Evolutionary conservation across 2,329 filamentous ascomycete species (phyloP).

Genomic region (Remersonia thermophila): DNA sequence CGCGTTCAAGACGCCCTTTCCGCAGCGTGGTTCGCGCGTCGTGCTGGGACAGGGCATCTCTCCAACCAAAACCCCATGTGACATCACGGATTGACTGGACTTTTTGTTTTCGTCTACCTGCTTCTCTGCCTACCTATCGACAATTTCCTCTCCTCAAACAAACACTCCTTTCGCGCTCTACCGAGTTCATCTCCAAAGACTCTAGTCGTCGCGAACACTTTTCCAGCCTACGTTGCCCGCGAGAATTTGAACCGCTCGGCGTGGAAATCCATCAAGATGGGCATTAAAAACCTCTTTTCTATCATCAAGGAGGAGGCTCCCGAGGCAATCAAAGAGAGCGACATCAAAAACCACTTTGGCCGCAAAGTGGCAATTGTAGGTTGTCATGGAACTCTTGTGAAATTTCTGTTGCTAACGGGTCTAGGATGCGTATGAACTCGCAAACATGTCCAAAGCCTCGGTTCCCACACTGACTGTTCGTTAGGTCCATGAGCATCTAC

Average conservation of each 20-base stretch:
- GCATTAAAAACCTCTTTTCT: conserved; percentile 62
- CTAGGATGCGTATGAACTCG: conserved; percentile 43
- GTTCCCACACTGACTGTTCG: conserved; percentile 3
- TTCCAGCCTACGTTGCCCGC: too few relatives aligned
- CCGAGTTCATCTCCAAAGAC: too few relatives aligned
- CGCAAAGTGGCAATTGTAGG: conserved; percentile 94
- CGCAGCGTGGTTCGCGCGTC: too few relatives aligned
- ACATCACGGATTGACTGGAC: too few relatives aligned
- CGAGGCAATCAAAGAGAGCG: conserved; percentile 88
- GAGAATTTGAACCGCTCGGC: not conserved
- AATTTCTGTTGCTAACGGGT: conserved; percentile 6
- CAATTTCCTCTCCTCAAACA: too few relatives aligned
- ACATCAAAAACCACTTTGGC: conserved; percentile 98
- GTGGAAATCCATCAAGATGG: conserved; percentile 30
- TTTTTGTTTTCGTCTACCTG: too few relatives aligned
- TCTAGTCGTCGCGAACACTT: too few relatives aligned
- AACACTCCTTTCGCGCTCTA: too few relatives aligned
- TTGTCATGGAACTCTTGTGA: conserved; percentile 13
- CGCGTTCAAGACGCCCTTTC: conserved; percentile 7
- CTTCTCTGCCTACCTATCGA: too few relatives aligned
- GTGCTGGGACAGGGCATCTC: not conserved
- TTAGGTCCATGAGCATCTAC: conserved; percentile 88
- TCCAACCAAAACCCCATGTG: conserved; percentile 2
- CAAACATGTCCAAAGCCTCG: not conserved
- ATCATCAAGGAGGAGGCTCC: conserved; percentile 88